Percentiles rank a stretch among this genome's conserved stretches.
These are phyloP conservation scores for Penicillium freii DNA, from an alignment of 2,329 filamentous ascomycete genomes.

Conservation along the genomic window DNA sequence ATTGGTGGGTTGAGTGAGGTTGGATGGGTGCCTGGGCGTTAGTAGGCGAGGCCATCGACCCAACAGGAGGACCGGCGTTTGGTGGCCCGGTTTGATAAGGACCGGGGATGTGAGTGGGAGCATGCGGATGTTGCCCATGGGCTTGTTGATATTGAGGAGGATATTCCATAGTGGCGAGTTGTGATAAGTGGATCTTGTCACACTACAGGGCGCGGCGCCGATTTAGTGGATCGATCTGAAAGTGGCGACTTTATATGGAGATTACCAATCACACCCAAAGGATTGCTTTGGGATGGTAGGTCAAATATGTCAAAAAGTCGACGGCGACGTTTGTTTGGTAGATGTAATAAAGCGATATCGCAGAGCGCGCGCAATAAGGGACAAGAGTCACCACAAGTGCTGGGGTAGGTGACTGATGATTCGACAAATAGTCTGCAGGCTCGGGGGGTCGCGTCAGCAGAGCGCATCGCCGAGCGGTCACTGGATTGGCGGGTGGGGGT, in stretches of 20 bases:
- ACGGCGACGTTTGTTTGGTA: slow-evolving; percentile 25
- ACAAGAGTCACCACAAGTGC: slow-evolving; percentile 27
- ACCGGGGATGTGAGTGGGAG: slow-evolving; percentile 55
- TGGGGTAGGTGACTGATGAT: slow-evolving; percentile 37
- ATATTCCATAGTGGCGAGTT: slow-evolving; percentile 65
- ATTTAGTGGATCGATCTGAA: slow-evolving; percentile 15
- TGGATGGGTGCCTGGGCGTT: slow-evolving; percentile 67
- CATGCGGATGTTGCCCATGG: slow-evolving; percentile 61
- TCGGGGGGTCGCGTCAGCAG: slow-evolving; percentile 43
- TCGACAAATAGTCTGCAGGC: slow-evolving; percentile 44
- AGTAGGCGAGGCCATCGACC: slow-evolving; percentile 68
- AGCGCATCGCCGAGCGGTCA: slow-evolving; percentile 45
- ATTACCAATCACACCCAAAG: slow-evolving; percentile 22
- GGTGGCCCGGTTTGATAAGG: slow-evolving; percentile 63
- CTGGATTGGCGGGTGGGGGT: slow-evolving; percentile 37
- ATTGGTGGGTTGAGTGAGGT: slow-evolving; percentile 61
- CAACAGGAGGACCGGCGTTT: slow-evolving; percentile 45
- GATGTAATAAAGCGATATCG: slow-evolving; percentile 25
- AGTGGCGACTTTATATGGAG: slow-evolving; percentile 6
- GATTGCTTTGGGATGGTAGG: slow-evolving; percentile 14
- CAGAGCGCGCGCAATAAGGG: slow-evolving; percentile 26
- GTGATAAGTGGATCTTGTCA: slow-evolving; percentile 29
- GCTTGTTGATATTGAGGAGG: slow-evolving; percentile 69
- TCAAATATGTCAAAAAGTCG: slow-evolving; percentile 25
- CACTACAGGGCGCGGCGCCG: slow-evolving; percentile 21